Conservation (phyloP, 208 protist genomes). For the Acanthamoeba comandoni region DNA sequence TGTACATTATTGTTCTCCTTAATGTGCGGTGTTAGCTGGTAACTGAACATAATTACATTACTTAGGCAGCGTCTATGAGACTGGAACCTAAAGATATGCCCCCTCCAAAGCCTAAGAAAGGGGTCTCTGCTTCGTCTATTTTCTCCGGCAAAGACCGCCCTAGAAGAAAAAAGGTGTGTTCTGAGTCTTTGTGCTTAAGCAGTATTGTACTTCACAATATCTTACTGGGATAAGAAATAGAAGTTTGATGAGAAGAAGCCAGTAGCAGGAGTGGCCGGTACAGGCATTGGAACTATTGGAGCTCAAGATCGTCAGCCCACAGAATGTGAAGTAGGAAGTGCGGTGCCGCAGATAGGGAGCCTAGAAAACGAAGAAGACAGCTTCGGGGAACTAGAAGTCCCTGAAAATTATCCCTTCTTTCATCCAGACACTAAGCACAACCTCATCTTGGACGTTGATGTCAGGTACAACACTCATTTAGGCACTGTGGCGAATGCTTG, state of each 20-base stretch:
- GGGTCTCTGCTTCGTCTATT: constrained; percentile 7
- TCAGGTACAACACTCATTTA: neutral
- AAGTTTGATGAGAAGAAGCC: too few relatives aligned
- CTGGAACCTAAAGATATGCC: constrained; percentile 64
- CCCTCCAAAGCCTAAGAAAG: constrained; percentile 41
- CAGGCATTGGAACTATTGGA: too few relatives aligned
- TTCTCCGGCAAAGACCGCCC: constrained; percentile 14
- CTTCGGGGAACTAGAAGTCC: constrained; percentile 24
- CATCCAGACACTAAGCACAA: neutral
- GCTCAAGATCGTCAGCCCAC: too few relatives aligned
- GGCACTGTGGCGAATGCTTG: too few relatives aligned
- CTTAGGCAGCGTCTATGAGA: constrained; percentile 38
- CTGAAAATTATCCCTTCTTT: neutral
- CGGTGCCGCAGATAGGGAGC: too few relatives aligned
- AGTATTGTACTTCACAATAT: too few relatives aligned
- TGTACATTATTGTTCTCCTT: neutral
- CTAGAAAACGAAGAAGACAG: constrained; percentile 11
- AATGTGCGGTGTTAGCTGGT: too few relatives aligned
- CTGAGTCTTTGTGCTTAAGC: too few relatives aligned
- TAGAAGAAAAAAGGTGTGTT: too few relatives aligned
- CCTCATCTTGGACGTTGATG: constrained; percentile 8
- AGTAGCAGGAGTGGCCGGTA: too few relatives aligned
- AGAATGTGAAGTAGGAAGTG: too few relatives aligned
- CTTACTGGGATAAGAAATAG: too few relatives aligned
- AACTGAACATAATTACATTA: neutral